Base-by-base conservation (phyloP, 1,284 basidiomycete species). In the Wallemia hederae region DNA sequence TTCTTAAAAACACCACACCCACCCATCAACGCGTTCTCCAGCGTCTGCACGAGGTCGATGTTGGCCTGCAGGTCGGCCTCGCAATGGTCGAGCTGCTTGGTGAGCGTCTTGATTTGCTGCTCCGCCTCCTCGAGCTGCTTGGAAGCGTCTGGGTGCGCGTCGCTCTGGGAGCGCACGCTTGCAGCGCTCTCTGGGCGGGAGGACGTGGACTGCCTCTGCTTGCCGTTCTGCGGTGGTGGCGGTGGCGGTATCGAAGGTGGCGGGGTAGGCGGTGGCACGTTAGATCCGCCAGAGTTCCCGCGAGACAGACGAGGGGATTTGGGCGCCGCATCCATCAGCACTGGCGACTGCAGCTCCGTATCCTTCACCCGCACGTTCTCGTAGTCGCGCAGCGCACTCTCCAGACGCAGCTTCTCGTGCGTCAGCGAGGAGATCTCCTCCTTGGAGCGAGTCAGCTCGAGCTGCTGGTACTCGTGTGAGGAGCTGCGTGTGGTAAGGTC, bases 51-150 rank as follows among this genome's bases (percentile, higher is more conserved):
- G 61, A 91, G 77, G 69, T 92, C 86, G 76, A 89, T 88, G 69
- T 91, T 88, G 59, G 85, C 82, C 66, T 89, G 85, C 62, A 92
- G 74, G 70, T 92, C 88, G 63, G 77, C 80, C 71, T 92, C 87
- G 68, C 87, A 90, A 69, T 91, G 87, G 28, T 80, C 80, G 60
- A 94, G 71, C 71, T 90, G 87, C 71, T 90, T 88, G 71, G 88
- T 87, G 61, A 94, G 77, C 29, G 83, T 89, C 72, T 85, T 84
- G 58, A 88, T 74, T 60, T 78, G 78, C 67, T 82, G 84, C 19
- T 76, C 70, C 69, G 86, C 83, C 65, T 83, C 79, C 64, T 84
- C 81, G 14, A 88, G 66, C 66, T 79, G 79, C 59, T 70, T 73
- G 1, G 72, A 66, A 1, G 79, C 60, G 67, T 84, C 82, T 55